Evolutionary conservation across 2,329 filamentous ascomycete species (phyloP).

Genomic region (Ampelomyces quisqualis): DNA sequence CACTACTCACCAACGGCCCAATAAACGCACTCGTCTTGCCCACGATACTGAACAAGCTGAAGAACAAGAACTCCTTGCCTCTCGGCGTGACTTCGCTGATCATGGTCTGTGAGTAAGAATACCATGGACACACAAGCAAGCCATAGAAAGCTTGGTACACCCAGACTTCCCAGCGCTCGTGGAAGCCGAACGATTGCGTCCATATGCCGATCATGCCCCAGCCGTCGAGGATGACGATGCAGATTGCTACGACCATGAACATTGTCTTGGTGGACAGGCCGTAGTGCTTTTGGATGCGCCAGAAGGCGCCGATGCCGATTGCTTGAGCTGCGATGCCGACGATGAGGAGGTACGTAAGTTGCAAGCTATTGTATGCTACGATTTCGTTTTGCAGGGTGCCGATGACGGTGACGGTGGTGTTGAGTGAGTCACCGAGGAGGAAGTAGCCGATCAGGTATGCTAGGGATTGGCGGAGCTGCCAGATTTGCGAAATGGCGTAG

Average conservation of each 20-base stretch:
- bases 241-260: slow-evolving; percentile 65
- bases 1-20: slow-evolving; percentile 66
- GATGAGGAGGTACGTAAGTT: slow-evolving; percentile 65
- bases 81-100: slow-evolving; percentile 68
- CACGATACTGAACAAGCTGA: slow-evolving; percentile 67
- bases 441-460: slow-evolving; percentile 66
- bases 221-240: slow-evolving; percentile 61
- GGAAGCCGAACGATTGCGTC: slow-evolving; percentile 56
- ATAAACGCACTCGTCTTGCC: slow-evolving; percentile 70
- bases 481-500: slow-evolving; percentile 60
- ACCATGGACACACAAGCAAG: slow-evolving; percentile 68
- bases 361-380: slow-evolving; percentile 64
- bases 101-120: slow-evolving; percentile 70
- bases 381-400: slow-evolving; percentile 65
- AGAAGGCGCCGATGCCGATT: slow-evolving; percentile 63
- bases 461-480: slow-evolving; percentile 65
- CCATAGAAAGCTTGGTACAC: slow-evolving; percentile 59
- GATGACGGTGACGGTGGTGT: slow-evolving; percentile 70
- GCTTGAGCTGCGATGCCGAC: slow-evolving; percentile 66
- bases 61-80: slow-evolving; percentile 70
- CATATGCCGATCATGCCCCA: slow-evolving; percentile 63
- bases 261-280: slow-evolving; percentile 64
- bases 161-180: slow-evolving; percentile 57
- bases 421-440: slow-evolving; percentile 67
- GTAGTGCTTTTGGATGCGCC: slow-evolving; percentile 61